Evolutionary conservation across 2,329 filamentous ascomycete genomes (phyloP).

Genomic region (Diaporthe batatas): DNA sequence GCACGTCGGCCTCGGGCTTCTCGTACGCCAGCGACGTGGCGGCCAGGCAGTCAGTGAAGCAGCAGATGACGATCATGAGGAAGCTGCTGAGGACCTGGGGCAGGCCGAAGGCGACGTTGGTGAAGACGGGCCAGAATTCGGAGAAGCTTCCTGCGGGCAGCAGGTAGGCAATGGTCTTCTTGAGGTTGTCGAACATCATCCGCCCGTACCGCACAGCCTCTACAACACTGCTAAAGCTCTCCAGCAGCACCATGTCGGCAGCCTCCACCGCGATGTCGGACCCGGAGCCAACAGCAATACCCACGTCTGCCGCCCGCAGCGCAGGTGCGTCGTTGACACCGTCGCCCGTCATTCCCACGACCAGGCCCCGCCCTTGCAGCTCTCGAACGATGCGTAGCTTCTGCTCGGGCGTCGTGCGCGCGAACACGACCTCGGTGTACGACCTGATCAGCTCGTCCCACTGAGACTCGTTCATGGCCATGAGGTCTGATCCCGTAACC

Average conservation of each 20-base stretch:
- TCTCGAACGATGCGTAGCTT: constrained; percentile 85
- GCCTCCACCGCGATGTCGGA: constrained; percentile 87
- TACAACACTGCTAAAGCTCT: constrained; percentile 79
- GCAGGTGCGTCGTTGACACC: constrained; percentile 90
- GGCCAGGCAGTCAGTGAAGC: constrained; percentile 82
- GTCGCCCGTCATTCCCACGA: constrained; percentile 88
- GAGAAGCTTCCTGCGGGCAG: constrained; percentile 80
- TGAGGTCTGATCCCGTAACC: constrained; percentile 75
- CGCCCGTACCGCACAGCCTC: constrained; percentile 80
- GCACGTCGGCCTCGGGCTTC: constrained; percentile 80
- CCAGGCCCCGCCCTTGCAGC: constrained; percentile 73
- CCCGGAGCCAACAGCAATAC: constrained; percentile 84
- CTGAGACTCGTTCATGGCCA: constrained; percentile 74
- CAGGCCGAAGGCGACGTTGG: constrained; percentile 78
- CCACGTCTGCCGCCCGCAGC: constrained; percentile 83
- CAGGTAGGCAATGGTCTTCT: constrained; percentile 82
- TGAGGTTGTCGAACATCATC: constrained; percentile 84
- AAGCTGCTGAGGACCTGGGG: constrained; percentile 81
- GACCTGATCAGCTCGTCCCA: constrained; percentile 73
- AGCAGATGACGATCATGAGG: constrained; percentile 78
- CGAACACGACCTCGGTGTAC: constrained; percentile 82
- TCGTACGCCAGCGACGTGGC: constrained; percentile 83
- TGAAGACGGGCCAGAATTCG: constrained; percentile 83
- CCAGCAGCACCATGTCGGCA: constrained; percentile 84
- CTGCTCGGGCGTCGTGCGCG: constrained; percentile 81